Conservation (phyloP, 2,329 filamentous ascomycete species). For the Leptosphaerulina australis region DNA sequence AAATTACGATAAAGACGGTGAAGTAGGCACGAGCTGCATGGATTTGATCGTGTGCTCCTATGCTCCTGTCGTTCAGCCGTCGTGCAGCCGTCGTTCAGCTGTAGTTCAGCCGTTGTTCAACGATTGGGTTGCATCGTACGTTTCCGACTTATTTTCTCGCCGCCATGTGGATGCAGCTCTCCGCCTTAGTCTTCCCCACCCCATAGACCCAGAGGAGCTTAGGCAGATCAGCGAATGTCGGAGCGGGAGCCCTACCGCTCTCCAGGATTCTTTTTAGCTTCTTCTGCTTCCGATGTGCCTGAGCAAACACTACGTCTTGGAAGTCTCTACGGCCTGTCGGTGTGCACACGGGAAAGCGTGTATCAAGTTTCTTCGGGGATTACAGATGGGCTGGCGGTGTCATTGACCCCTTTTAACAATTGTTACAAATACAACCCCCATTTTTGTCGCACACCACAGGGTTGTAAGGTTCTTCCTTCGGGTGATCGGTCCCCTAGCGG, state of each 20-base stretch:
- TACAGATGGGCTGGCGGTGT: slow-evolving; percentile 5
- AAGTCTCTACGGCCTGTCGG: neutral
- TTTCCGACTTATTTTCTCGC: slow-evolving; percentile 17
- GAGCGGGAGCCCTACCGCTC: slow-evolving; percentile 21
- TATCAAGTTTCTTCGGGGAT: slow-evolving; percentile 12
- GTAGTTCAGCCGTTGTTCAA: too few species aligned
- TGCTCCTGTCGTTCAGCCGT: slow-evolving; percentile 9
- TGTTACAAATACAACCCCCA: slow-evolving; percentile 13
- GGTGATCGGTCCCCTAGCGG: slow-evolving; percentile 20
- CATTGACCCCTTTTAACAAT: slow-evolving; percentile 2
- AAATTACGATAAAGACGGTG: neutral
- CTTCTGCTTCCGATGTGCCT: slow-evolving; percentile 11
- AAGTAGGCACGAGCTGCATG: neutral
- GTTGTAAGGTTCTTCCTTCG: slow-evolving; percentile 14
- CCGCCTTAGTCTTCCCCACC: slow-evolving; percentile 9
- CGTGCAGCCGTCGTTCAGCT: neutral
- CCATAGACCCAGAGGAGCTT: slow-evolving; percentile 15
- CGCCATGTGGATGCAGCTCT: slow-evolving; percentile 14
- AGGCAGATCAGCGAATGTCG: slow-evolving; percentile 19
- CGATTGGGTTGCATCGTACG: slow-evolving; percentile 2
- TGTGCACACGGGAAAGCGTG: slow-evolving; percentile 2
- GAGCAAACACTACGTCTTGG: neutral
- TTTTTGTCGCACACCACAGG: slow-evolving; percentile 17
- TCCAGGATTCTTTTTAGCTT: slow-evolving; percentile 19
- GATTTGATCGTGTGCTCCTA: slow-evolving; percentile 5